A percentile compares a stretch with the other conserved stretches of the same genome.
These are phyloP conservation scores for Phyllosticta citribraziliensis DNA, from an alignment of 2,329 filamentous ascomycete species.

Conservation along the genomic window DNA sequence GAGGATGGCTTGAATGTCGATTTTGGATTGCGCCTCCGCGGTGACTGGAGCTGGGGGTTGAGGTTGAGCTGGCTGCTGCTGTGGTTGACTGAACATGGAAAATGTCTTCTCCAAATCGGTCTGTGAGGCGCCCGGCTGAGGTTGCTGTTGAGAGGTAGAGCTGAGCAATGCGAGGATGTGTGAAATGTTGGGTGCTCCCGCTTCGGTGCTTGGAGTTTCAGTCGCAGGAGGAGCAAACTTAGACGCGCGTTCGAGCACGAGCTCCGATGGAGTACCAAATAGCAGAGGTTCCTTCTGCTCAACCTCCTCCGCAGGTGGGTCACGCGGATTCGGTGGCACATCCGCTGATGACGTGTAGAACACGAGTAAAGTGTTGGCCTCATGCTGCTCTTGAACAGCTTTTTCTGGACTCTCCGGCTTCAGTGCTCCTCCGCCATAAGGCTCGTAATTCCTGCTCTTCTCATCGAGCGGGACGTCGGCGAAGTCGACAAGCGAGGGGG, in stretches of 20 bases:
- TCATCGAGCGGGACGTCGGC: slow-evolving; percentile 30
- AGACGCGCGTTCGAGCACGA: slow-evolving; percentile 15
- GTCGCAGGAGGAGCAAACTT: slow-evolving; percentile 14
- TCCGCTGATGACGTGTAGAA: slow-evolving; percentile 35
- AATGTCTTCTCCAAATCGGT: slow-evolving; percentile 10
- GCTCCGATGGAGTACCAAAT: slow-evolving; percentile 30
- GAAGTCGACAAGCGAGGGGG: slow-evolving; percentile 34
- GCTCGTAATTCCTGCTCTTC: slow-evolving; percentile 34
- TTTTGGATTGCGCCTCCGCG: too few relatives aligned
- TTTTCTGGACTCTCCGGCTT: slow-evolving; percentile 33
- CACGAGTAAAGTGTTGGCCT: slow-evolving; percentile 38
- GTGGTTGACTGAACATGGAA: slow-evolving; percentile 13
- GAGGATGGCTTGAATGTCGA: slow-evolving; percentile 12
- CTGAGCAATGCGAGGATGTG: slow-evolving; percentile 4
- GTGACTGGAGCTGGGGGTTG: slow-evolving; percentile 7
- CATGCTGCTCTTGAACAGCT: slow-evolving; percentile 34
- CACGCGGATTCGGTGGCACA: slow-evolving; percentile 37
- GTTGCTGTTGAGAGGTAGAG: slow-evolving; percentile 12
- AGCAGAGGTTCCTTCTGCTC: slow-evolving; percentile 19
- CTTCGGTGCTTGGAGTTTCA: neutral
- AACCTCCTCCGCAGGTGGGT: slow-evolving; percentile 29
- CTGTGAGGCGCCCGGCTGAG: slow-evolving; percentile 10
- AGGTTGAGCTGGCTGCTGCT: slow-evolving; percentile 4
- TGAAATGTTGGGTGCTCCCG: slow-evolving; percentile 2
- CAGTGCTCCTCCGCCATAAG: slow-evolving; percentile 34